Evolutionary conservation across 371 early-diverging fungal species (phyloP), one percentile per base, ranked within the genome.

Genomic region (Rhizomucor pusillus): DNA sequence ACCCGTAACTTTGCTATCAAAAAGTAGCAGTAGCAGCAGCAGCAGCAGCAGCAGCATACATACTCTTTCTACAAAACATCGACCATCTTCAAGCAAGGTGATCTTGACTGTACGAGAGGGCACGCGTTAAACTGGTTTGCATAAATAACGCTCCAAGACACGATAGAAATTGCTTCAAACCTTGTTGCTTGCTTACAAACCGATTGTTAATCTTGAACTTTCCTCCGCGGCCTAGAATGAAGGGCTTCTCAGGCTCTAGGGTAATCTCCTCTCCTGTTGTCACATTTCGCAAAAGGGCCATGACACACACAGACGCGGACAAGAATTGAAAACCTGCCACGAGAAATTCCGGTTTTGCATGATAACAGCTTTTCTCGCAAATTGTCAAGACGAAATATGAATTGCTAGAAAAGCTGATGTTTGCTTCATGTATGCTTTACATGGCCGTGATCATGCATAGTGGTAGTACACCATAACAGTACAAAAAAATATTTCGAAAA

Each of bases 11-110:
- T n/a, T n/a, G n/a, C n/a, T n/a, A n/a, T n/a, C n/a, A n/a, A n/a
- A n/a, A n/a, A n/a, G n/a, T n/a, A n/a, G n/a, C n/a, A n/a, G n/a
- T n/a, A n/a, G n/a, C n/a, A n/a, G n/a, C n/a, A n/a, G n/a, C n/a
- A n/a, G n/a, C n/a, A n/a, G 16, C 11, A 19, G 16, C 41, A 14
- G 14, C 14, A 41, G 14, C 14, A 11, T 41, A 45, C 44, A 18
- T 57, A 50, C 57, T 16, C 47, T 23, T 43, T 51, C 24, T 14
- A 45, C 51, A 57, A 57, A 57, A 22, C 57, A 57, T 23, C 57
- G 51, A 9, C 52, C 51, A n/a, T 57, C 57, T 16, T 51, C 46
- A 5, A 51, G 39, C 11, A 57, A 34, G 6, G 57, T 57, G 20
- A 57, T 18, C 24, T 51, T 11, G 34, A 57, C 57, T 57, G 9